Base-by-base conservation (phyloP, 75 land plant genomes). In the Azolla pinnata region DNA sequence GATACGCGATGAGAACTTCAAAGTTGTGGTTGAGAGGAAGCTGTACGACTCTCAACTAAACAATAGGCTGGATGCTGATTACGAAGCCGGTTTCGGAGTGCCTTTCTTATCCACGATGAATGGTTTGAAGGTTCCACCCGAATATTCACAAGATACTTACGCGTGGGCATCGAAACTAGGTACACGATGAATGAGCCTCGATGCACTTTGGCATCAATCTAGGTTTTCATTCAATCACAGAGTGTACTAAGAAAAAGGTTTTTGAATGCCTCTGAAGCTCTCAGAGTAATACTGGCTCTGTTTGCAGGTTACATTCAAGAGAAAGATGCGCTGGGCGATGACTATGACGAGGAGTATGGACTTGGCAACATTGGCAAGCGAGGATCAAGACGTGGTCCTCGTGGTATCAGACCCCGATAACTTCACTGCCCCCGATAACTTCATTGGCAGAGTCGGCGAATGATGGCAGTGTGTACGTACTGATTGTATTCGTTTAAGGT, bases 1-100 rank as follows among this genome's bases (percentile, higher is more conserved):
- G 49, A 80, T 54, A 34, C 76, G 87, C 45, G 83, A 83, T 71
- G 67, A 74, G 8, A 47, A 74, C 17, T 79, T 76, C 42, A 71
- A 65, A 56, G 72, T 83, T 24, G 78, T 80, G 8, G 71, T 80
- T 31, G 75, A 83, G 50, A 79, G 71, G 68, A 68, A 51, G 50
- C 23, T 58, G 38, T 83, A 83, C 60, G 81, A 82, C 52, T 67
- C 4, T 4, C 50, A 47, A 4, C 18, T 47, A 18, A 47, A 12
- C 3, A 47, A 20, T 47, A 47, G 19, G 19, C 4, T 18, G 18
- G 50, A 47, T 47, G 20, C 18, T 12, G 45, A 60, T 18, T 21
- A 60, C 14, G 47, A 44, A 23, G 18, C 38, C 20, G 34, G 59
- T 14, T 31, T 23, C 34, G 62, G 62, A 27, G 44, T 28, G 24